Evolutionary conservation across 441 rosid species (phyloP).

Genomic region (Pelargonium australe): DNA sequence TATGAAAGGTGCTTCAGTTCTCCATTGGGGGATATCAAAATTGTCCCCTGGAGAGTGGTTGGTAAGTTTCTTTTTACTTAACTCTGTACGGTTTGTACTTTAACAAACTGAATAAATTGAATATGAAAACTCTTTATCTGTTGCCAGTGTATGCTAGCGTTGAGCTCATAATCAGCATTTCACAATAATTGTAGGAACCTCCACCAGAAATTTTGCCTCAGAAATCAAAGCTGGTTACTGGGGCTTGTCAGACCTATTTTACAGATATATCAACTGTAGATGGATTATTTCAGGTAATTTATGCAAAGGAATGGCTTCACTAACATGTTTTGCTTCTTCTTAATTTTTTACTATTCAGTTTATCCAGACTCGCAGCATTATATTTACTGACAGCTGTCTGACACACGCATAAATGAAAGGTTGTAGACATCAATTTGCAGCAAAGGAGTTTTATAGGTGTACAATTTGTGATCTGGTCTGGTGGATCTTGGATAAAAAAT

Average conservation of each 20-base stretch:
- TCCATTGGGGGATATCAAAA: slow-evolving; percentile 62
- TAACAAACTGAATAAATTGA: slow-evolving; percentile 7
- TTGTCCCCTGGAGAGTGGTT: slow-evolving; percentile 51
- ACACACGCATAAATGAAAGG: slow-evolving; percentile 23
- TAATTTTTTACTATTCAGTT: slow-evolving; percentile 8
- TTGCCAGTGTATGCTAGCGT: slow-evolving; percentile 3
- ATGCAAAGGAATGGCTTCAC: neutral
- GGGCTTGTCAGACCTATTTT: slow-evolving; percentile 64
- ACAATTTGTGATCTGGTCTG: slow-evolving; percentile 58
- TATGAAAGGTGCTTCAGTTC: slow-evolving; percentile 43
- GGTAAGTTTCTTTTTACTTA: slow-evolving; percentile 34
- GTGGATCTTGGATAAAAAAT: slow-evolving; percentile 54
- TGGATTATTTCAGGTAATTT: slow-evolving; percentile 48
- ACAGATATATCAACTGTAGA: slow-evolving; percentile 32
- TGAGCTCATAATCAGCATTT: slow-evolving; percentile 4
- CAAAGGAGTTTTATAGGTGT: slow-evolving; percentile 43
- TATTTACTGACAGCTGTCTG: slow-evolving; percentile 2
- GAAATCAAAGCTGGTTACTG: slow-evolving; percentile 46
- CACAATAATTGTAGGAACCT: slow-evolving; percentile 36
- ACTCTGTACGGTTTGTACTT: slow-evolving; percentile 4
- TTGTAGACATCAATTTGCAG: slow-evolving; percentile 48
- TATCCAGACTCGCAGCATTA: neutral
- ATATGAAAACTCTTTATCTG: neutral
- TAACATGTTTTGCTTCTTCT: neutral
- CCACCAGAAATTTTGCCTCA: slow-evolving; percentile 54